Evolutionary conservation across 768 basidiomycete genomes (phyloP).

Genomic region (Hydnum rufescens): DNA sequence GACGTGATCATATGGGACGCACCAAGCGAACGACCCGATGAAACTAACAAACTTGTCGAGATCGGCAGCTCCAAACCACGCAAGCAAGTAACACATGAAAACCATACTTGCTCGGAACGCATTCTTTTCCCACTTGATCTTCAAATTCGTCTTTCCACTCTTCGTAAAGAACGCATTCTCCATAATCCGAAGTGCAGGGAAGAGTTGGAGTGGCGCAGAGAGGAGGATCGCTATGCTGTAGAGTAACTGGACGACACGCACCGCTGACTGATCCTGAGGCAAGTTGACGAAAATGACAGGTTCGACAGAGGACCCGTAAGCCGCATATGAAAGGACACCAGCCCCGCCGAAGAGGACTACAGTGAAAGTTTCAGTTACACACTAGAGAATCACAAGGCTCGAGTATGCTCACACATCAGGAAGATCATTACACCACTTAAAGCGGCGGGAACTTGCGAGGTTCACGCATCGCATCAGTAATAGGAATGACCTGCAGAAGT

Average conservation of each 20-base stretch:
- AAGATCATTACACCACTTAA: conserved; percentile 85
- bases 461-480: conserved; percentile 92
- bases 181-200: conserved; percentile 93
- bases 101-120: conserved; percentile 23
- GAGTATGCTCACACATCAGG: conserved; percentile 33
- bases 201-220: conserved; percentile 85
- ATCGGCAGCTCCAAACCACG: conserved; percentile 19
- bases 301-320: conserved; percentile 73
- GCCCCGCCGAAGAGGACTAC: conserved; percentile 73
- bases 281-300: conserved; percentile 93
- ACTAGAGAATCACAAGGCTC: not conserved
- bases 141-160: conserved; percentile 60
- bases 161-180: conserved; percentile 85
- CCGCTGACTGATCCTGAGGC: conserved; percentile 61
- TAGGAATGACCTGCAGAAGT: conserved; percentile 58
- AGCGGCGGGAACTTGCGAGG: conserved; percentile 76
- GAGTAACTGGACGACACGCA: conserved; percentile 74
- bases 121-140: conserved; percentile 96
- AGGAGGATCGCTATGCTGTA: conserved; percentile 87
- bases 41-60: conserved; percentile 70
- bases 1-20: conserved; percentile 16
- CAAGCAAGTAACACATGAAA: conserved; percentile 56
- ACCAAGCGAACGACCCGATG: conserved; percentile 90
- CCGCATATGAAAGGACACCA: conserved; percentile 67
- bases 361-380: conserved; percentile 5